phyloP scores from a whole-genome alignment of 208 protist species.

The Leptomonas pyrrhocoris region DNA sequence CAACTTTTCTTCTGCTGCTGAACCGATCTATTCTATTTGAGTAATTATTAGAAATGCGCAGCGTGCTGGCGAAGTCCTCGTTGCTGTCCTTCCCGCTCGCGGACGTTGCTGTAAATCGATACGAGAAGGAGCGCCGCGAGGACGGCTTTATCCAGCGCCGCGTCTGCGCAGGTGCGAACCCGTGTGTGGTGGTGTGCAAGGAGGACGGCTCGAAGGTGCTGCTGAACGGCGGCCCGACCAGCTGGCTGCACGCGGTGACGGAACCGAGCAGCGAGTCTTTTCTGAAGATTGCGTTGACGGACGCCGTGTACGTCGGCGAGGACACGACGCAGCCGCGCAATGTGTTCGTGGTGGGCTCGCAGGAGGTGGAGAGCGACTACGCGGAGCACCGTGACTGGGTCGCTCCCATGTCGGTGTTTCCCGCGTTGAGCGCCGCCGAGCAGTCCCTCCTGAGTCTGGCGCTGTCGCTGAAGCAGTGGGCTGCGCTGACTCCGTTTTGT shows the following conservation, averaged over 20 bases:
- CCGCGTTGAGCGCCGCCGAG: slow-evolving; percentile 17
- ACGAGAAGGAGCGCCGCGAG: slow-evolving; percentile 32
- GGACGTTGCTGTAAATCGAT: slow-evolving; percentile 5
- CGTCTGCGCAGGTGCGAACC: slow-evolving; percentile 16
- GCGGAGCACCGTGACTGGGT: slow-evolving; percentile 13
- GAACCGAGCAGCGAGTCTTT: background rate
- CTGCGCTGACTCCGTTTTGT: slow-evolving; percentile 33
- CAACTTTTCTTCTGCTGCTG: no score
- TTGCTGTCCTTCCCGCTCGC: slow-evolving; percentile 19
- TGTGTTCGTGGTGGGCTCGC: slow-evolving; percentile 31
- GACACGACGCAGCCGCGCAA: slow-evolving; percentile 21
- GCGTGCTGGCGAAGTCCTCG: background rate
- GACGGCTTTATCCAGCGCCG: slow-evolving; percentile 31
- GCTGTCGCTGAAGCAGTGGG: slow-evolving; percentile 47
- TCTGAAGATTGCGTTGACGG: slow-evolving; percentile 14
- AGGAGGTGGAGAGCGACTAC: slow-evolving; percentile 12
- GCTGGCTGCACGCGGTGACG: slow-evolving; percentile 35
- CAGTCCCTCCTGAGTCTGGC: slow-evolving; percentile 37
- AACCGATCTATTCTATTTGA: no score
- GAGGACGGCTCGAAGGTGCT: slow-evolving; percentile 30
- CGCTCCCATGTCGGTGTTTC: slow-evolving; percentile 14
- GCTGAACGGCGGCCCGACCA: slow-evolving; percentile 12
- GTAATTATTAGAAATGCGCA: no score
- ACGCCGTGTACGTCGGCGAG: slow-evolving; percentile 39
- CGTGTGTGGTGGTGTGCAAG: slow-evolving; percentile 37